A percentile compares a stretch with the other conserved stretches of the same genome.
Evolutionary conservation across 768 basidiomycete genomes (phyloP).

Genomic region (Leccinellum rugosiceps): DNA sequence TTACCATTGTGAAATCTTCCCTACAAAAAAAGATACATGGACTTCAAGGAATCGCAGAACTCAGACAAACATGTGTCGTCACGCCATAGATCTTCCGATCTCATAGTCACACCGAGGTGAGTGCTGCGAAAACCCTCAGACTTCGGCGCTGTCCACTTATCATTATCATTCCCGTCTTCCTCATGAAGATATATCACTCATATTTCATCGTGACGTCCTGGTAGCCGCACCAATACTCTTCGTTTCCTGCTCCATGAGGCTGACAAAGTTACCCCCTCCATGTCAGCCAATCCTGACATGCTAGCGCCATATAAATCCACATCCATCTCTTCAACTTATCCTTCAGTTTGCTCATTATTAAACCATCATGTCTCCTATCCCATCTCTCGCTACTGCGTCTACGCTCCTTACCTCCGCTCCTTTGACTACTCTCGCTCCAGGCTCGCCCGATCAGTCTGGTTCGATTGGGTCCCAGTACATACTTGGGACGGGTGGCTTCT

Average conservation of each 20-base stretch:
- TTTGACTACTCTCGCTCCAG: not conserved
- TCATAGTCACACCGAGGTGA: not conserved
- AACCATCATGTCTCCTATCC: conserved; percentile 18
- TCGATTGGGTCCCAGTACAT: not conserved
- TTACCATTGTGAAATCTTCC: not conserved
- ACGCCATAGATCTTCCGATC: not conserved
- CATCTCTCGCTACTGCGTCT: conserved; percentile 9
- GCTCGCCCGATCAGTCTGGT: not conserved
- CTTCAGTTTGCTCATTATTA: not conserved
- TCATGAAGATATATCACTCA: not conserved
- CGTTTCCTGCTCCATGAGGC: not conserved
- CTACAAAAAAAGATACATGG: no score
- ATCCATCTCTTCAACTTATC: not conserved
- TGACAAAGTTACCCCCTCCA: conserved; percentile 1
- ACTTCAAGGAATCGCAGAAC: not conserved
- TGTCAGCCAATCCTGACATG: conserved; percentile 5
- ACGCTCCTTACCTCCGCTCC: not conserved
- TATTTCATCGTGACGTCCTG: not conserved
- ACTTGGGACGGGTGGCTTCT: conserved; percentile 12
- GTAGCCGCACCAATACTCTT: not conserved
- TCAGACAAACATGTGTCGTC: not conserved
- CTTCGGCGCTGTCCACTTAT: no score
- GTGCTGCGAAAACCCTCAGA: not conserved
- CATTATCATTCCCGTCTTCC: not conserved
- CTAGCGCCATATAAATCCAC: conserved; percentile 1